Percentiles rank a stretch among this genome's conserved stretches.
phyloP scores from a whole-genome alignment of 2,329 filamentous ascomycete species.

The Dothiorella sarmentorum region DNA sequence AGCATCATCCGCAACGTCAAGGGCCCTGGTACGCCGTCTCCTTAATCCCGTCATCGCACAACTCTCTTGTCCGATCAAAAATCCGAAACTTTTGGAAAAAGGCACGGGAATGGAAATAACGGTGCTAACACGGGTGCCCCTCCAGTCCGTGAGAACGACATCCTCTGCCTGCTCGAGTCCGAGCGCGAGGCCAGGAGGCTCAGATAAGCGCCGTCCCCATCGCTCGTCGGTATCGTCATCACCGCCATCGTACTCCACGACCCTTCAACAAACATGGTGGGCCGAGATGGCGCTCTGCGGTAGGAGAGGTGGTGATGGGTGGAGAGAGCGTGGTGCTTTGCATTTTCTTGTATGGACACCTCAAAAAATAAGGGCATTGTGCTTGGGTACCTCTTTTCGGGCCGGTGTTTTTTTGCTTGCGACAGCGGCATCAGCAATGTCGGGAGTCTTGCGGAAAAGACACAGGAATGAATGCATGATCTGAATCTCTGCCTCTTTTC shows the following conservation, averaged over 20 bases:
- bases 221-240: not conserved
- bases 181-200: slow-evolving; percentile 98
- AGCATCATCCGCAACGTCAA: slow-evolving; percentile 99
- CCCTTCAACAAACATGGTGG: not conserved
- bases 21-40: slow-evolving; percentile 77
- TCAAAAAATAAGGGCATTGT: slow-evolving; percentile 12
- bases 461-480: slow-evolving; percentile 15
- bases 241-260: not conserved
- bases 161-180: slow-evolving; percentile 99
- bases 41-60: no score
- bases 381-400: slow-evolving; percentile 9
- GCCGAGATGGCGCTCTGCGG: slow-evolving; percentile 7
- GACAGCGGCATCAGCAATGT: slow-evolving; percentile 3
- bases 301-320: not conserved
- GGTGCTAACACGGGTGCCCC: not conserved
- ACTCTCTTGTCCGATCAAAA: not conserved
- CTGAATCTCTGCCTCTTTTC: not conserved
- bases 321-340: not conserved
- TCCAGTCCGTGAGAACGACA: slow-evolving; percentile 76
- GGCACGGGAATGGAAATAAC: not conserved
- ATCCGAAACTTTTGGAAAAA: not conserved
- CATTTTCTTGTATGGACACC: slow-evolving; percentile 11
- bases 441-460: slow-evolving; percentile 9
- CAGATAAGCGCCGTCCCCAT: slow-evolving; percentile 62
- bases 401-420: slow-evolving; percentile 9